Base-by-base conservation (phyloP, 176 grass and related monocot species). In the Phragmites australis region DNA sequence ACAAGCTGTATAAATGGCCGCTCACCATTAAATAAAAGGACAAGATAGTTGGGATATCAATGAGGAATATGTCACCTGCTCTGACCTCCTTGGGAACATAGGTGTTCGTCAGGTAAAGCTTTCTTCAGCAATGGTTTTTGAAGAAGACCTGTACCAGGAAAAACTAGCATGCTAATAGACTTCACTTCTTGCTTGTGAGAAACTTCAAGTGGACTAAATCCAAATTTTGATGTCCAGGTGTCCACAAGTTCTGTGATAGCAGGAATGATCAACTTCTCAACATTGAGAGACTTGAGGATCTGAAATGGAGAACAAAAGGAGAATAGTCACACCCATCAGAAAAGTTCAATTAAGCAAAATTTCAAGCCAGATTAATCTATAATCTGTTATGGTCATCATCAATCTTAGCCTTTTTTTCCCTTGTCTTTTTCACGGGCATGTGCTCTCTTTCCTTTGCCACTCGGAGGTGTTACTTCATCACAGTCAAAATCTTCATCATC, bases 201-300 rank as follows among this genome's bases (percentile, higher is more conserved):
- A 75, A 46, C 88, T 76, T 95, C 90, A 17, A 99, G 93, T 58
- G 86, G 82, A 63, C 80, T 84, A 80, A 99, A 99, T 64, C 92
- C 96, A 84, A 99, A 99, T 56, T 87, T 88, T 60, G 76, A 88
- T 57, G 79, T 93, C 96, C 96, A 99, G 67, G 90, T 99, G 71
- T 90, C 90, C 63, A 93, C 88, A 71, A 99, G 84, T 89, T 99
- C 96, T 60, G 73, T 60, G 61, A 95, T 95, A 59, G 96, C 96
- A 82, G 93, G 93, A 87, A 99, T 99, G n/a, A 99, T 76, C 80
- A 99, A 57, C 77, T 84, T 99, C 75, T 99, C 90, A 51, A 99
- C 84, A 79, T 93, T 87, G 72, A 99, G 96, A 77, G 90, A 99
- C 21, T 72, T 79, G 31, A 95, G 90, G 75, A 90, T 92, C 96